Evolutionary conservation across 768 basidiomycete genomes (phyloP), one percentile per base, ranked within the genome.

Genomic region (Peribolospora kevripleyi): DNA sequence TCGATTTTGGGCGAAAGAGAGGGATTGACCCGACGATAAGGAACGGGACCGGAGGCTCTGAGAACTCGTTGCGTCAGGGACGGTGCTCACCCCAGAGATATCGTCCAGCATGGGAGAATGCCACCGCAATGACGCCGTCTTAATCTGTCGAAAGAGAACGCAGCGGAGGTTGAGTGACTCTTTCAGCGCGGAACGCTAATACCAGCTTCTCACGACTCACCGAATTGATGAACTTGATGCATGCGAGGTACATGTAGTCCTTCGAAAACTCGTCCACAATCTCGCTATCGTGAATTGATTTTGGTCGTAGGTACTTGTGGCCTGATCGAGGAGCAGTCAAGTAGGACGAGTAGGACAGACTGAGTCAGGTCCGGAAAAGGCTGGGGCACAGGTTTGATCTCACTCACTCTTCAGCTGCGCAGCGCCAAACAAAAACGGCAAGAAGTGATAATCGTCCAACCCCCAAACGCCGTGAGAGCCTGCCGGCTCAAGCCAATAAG

Each of bases 391-490:
- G 25, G 25, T 25, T 25, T 1, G 25, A 25, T 1, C 25, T 25
- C 45, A 54, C 56, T 37, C 54, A 74, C 79, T 78, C 8, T 42
- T 68, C 51, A 90, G 66, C 62, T 91, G 87, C 1, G 83, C 80
- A 2, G 82, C 76, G 3, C 86, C 86, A 61, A 81, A 88, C 47
- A 88, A 62, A 70, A 88, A 95, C 0, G 83, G 90, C 11, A 90
- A 73, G 69, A 93, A 98, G 62, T 93, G 88, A 63, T 95, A 98
- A 62, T 95, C 64, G 43, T 65, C 64, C 54, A 97, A 70, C 2
- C 91, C 91, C 84, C 90, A 97, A 0, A 95, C 91, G 0, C 91
- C 91, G 65, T 97, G 91, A 2, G 93, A 97, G n/a, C 91, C 90
- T 13, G 91, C 91, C 3, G 91, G 90, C 66, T 98, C 91, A 0